Evolutionary conservation across 495 filamentous ascomycete species (phyloP), one percentile per base, ranked within the genome.

Genomic region (Penicillium dipodomyicola): DNA sequence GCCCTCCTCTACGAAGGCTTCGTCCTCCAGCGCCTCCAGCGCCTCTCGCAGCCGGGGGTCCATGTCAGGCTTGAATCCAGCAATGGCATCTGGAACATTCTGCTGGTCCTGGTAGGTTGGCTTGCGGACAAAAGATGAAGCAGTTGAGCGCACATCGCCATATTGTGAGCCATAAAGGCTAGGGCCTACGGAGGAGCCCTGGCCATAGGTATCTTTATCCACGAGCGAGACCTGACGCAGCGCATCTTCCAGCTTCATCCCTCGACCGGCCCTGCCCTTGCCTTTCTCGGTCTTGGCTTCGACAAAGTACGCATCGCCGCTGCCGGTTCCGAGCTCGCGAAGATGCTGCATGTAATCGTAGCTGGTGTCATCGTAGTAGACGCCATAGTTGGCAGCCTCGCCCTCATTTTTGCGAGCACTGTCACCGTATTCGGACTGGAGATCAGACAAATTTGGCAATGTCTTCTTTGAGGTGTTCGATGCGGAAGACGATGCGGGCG

Each of bases 261-360:
- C 77, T 71, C 92, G 92, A 29, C 89, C 86, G 29, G 79, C 83
- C 59, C 87, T 88, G 14, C 72, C 79, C 61, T 85, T 82, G 45
- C 76, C 79, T 55, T 77, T 80, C 30, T 67, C 64, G 9, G 72
- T 64, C 20, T 80, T 75, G 1, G 91, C 87, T 63, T 95, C 89
- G 17, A 97, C 80, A 60, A 94, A 96, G 45, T 88, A 80, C 19
- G 84, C 82, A 29, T 77, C 73, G 4, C 84, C 86, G 14, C 69
- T 69, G 29, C 80, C 83, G 4, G 84, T 80, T 9, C 86, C 86
- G 5, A 91, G 67, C 55, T 97, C 94, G n/a, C 90, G 87, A 77
- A 99, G 79, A 74, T 99, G 95, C 71, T 99, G 94, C 94, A 98
- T 97, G 75, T 98, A 98, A 65, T 98, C 95, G 74, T 98, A 98